Evolutionary conservation across 768 basidiomycete species (phyloP).

Genomic region (Coprinopsis cinerea): DNA sequence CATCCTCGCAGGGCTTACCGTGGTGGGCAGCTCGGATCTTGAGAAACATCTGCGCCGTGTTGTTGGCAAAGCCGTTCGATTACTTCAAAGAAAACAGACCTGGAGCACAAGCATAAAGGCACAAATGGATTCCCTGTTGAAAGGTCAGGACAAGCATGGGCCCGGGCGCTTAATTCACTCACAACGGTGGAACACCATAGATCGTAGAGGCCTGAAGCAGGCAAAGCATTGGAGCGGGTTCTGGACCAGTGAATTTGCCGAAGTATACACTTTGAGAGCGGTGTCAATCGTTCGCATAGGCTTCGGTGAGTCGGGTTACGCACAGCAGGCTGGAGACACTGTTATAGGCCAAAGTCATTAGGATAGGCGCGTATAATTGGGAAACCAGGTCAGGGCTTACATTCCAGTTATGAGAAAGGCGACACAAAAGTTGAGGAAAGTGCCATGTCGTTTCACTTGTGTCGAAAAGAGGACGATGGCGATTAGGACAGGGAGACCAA

Average conservation of each 20-base stretch:
- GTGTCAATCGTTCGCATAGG: background rate
- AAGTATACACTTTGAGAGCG: conserved; percentile 34
- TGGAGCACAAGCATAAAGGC: conserved; percentile 39
- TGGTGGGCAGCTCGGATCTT: conserved; percentile 32
- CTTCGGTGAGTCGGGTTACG: conserved; percentile 6
- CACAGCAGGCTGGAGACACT: conserved; percentile 39
- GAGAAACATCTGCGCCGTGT: conserved; percentile 36
- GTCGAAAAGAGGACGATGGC: conserved; percentile 33
- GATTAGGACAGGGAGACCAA: conserved; percentile 41
- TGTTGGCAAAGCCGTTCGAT: background rate
- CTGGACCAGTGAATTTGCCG: conserved; percentile 35
- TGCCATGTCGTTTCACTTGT: conserved; percentile 37
- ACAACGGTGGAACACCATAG: conserved; percentile 45
- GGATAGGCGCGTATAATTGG: background rate
- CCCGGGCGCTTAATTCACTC: conserved; percentile 11
- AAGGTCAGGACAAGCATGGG: background rate
- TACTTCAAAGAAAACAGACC: conserved; percentile 17
- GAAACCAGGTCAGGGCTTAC: conserved; percentile 21
- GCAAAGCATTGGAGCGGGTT: conserved; percentile 38
- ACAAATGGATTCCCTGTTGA: conserved; percentile 32
- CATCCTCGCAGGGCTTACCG: conserved; percentile 25
- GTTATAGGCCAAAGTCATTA: background rate
- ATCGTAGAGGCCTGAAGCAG: conserved; percentile 41
- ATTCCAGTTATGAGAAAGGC: conserved; percentile 42
- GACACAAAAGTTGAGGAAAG: conserved; percentile 40